A percentile compares a stretch with the other conserved stretches of the same genome.
Evolutionary conservation across 129 eudicot genomes (phyloP).

Genomic region (Lonicera japonica): DNA sequence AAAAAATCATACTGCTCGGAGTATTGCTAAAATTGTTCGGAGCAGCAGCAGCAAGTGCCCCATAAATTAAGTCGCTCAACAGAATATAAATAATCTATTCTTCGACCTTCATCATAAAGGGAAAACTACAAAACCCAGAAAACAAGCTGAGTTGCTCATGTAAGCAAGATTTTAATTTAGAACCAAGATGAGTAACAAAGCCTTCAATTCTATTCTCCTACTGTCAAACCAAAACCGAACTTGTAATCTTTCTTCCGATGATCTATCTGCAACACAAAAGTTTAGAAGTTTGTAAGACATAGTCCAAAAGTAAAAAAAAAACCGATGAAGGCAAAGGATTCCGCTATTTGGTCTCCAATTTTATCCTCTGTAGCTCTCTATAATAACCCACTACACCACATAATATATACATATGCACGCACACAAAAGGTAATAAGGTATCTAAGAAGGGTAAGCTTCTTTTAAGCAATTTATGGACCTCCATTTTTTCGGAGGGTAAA

Average conservation of each 20-base stretch:
- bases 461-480: no score
- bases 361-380: no score
- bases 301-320: neutral
- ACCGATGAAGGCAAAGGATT: neutral
- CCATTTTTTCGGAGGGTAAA: no score
- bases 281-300: neutral
- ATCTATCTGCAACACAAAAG: slow-evolving; percentile 54
- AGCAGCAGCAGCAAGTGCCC: slow-evolving; percentile 35
- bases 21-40: neutral
- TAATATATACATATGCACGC: no score
- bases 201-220: slow-evolving; percentile 53
- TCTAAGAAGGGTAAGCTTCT: no score
- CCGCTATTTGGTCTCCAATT: no score
- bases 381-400: no score
- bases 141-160: slow-evolving; percentile 16
- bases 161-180: slow-evolving; percentile 16
- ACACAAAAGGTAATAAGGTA: no score
- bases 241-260: slow-evolving; percentile 84
- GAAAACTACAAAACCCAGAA: slow-evolving; percentile 24
- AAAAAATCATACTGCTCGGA: no score
- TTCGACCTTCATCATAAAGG: slow-evolving; percentile 15
- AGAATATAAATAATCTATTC: slow-evolving; percentile 41
- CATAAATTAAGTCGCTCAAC: slow-evolving; percentile 27
- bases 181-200: slow-evolving; percentile 4
- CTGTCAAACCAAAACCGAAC: slow-evolving; percentile 79